A percentile compares a stretch with the other conserved stretches of the same genome.
Conservation (phyloP, 108 stramenopile species). For the Fistulifera pelliculosa region DNA sequence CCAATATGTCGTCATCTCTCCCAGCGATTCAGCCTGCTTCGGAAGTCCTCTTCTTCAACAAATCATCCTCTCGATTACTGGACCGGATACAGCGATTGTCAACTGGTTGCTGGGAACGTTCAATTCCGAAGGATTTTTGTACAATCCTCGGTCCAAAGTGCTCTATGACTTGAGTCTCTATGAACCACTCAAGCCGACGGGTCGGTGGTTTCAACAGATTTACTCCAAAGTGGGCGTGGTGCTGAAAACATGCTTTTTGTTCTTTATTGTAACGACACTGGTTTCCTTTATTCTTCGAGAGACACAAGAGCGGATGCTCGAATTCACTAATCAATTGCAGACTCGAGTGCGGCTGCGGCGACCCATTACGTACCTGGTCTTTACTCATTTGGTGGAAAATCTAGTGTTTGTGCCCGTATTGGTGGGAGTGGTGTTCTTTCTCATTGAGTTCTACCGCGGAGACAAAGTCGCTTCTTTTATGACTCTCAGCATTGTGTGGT, state of each 20-base stretch:
- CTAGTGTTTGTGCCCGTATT: constrained; percentile 90
- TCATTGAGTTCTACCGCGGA: constrained; percentile 85
- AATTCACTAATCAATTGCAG: constrained; percentile 82
- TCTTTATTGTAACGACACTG: constrained; percentile 85
- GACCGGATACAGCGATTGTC: constrained; percentile 55
- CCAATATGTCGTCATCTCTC: constrained; percentile 47
- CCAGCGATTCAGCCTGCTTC: constrained; percentile 49
- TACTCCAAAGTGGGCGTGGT: constrained; percentile 27
- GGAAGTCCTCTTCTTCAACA: constrained; percentile 67
- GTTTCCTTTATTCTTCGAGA: constrained; percentile 86
- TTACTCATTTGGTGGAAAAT: constrained; percentile 62
- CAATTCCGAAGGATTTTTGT: constrained; percentile 32
- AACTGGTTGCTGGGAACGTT: constrained; percentile 57
- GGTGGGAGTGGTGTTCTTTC: constrained; percentile 90
- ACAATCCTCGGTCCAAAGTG: constrained; percentile 21
- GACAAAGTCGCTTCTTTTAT: constrained; percentile 87
- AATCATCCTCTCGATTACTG: constrained; percentile 30
- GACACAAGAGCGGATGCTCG: constrained; percentile 96
- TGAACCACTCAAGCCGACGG: not conserved
- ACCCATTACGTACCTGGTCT: constrained; percentile 48
- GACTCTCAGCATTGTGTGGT: constrained; percentile 85
- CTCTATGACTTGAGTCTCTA: constrained; percentile 15
- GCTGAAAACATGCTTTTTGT: constrained; percentile 77
- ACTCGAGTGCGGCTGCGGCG: constrained; percentile 37
- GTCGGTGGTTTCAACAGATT: not conserved